These are phyloP conservation scores for Colletotrichum tamarilloi DNA, from an alignment of 2,329 filamentous ascomycete genomes.

Conservation along the genomic window DNA sequence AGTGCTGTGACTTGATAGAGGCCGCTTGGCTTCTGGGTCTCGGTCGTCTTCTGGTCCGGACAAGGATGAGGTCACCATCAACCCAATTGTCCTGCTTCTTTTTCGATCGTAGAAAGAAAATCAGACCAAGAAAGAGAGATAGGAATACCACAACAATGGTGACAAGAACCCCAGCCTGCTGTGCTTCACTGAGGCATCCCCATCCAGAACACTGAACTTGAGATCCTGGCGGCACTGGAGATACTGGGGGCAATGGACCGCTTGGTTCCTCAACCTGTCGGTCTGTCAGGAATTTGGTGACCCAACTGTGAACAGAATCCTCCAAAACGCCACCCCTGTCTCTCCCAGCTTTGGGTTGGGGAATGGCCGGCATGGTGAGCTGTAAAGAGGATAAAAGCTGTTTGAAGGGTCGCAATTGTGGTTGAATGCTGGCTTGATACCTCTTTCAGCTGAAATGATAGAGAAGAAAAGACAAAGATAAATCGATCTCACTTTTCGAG, in stretches of 20 bases:
- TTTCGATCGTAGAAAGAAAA: constrained; percentile 44
- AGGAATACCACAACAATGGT: constrained; percentile 46
- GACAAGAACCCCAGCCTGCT: constrained; percentile 54
- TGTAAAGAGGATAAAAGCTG: background rate
- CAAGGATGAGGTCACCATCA: constrained; percentile 20
- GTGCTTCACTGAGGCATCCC: constrained; percentile 50
- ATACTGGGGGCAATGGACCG: constrained; percentile 1
- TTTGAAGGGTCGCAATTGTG: background rate
- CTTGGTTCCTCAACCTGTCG: constrained; percentile 21
- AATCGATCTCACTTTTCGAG: no score
- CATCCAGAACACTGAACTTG: constrained; percentile 46
- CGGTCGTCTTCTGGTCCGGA: constrained; percentile 12
- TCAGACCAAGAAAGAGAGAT: constrained; percentile 40
- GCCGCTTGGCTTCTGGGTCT: constrained; percentile 4
- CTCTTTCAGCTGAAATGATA: background rate
- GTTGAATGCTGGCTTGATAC: background rate
- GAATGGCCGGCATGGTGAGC: constrained; percentile 6
- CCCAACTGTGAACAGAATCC: no score
- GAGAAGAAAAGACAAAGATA: background rate
- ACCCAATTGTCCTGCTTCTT: constrained; percentile 25
- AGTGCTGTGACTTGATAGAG: background rate
- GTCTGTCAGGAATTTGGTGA: background rate
- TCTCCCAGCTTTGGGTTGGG: background rate
- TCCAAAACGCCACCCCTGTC: background rate
- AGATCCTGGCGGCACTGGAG: background rate